Conservation (phyloP, 768 basidiomycete species). For the Coprinopsis sp. region DNA sequence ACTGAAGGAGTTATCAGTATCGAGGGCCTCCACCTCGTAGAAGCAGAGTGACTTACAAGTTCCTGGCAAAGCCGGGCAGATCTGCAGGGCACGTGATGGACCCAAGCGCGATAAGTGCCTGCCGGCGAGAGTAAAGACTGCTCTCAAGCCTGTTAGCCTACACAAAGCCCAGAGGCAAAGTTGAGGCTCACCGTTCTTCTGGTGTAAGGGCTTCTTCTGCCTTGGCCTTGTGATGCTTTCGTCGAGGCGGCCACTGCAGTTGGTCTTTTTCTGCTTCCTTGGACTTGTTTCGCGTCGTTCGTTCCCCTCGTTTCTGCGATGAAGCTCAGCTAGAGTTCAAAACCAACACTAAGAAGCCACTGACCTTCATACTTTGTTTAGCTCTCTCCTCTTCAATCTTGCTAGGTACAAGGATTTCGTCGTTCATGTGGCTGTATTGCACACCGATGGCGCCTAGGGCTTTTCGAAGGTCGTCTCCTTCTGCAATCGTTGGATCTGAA, state of each 20-base stretch:
- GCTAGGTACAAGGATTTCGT: constrained; percentile 63
- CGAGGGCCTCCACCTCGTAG: too few species aligned
- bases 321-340: background rate
- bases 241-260: constrained; percentile 55
- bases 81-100: constrained; percentile 51
- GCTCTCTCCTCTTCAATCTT: constrained; percentile 63
- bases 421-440: constrained; percentile 71
- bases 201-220: constrained; percentile 34
- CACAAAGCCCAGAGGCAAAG: background rate
- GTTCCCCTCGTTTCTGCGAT: constrained; percentile 24
- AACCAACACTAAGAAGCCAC: constrained; percentile 6
- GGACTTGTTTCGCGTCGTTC: constrained; percentile 19
- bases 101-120: constrained; percentile 59
- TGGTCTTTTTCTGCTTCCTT: constrained; percentile 17
- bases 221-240: constrained; percentile 50
- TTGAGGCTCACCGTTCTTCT: background rate
- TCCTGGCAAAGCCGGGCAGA: constrained; percentile 52
- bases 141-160: constrained; percentile 1
- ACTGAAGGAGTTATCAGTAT: too few species aligned
- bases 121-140: constrained; percentile 52
- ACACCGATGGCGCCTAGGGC: constrained; percentile 59
- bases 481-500: constrained; percentile 34
- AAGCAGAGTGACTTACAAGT: constrained; percentile 74
- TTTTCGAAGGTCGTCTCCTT: constrained; percentile 46
- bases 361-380: constrained; percentile 47